These are phyloP conservation scores for Talaromyces sp. DNA, from an alignment of 2,329 filamentous ascomycete species.

Conservation along the genomic window DNA sequence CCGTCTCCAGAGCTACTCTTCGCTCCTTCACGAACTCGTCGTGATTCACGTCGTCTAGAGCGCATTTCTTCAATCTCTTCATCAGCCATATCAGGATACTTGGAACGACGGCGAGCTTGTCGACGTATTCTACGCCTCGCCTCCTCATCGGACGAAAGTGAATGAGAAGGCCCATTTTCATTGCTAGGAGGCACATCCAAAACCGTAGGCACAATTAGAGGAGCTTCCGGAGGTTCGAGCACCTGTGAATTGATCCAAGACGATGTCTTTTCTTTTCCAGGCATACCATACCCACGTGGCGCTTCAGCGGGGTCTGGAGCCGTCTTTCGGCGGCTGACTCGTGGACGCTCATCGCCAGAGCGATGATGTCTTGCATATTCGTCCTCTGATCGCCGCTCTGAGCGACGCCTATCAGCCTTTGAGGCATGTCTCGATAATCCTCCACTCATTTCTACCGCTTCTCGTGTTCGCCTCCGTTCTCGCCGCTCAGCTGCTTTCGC, in stretches of 20 bases:
- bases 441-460: conserved; percentile 27
- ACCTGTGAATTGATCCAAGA: conserved; percentile 47
- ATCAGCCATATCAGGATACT: conserved; percentile 36
- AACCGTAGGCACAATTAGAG: conserved; percentile 43
- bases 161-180: conserved; percentile 27
- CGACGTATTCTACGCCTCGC: conserved; percentile 35
- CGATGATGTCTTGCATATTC: conserved; percentile 23
- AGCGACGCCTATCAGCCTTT: conserved; percentile 30
- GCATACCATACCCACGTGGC: conserved; percentile 27
- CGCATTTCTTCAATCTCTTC: conserved; percentile 37
- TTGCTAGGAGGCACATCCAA: conserved; percentile 36
- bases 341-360: conserved; percentile 28
- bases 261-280: conserved; percentile 45
- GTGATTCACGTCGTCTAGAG: conserved; percentile 27
- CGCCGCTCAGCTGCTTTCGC: conserved; percentile 37
- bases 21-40: conserved; percentile 27
- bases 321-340: conserved; percentile 32
- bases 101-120: conserved; percentile 35
- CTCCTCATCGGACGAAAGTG: conserved; percentile 42
- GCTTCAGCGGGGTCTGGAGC: conserved; percentile 23
- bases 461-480: conserved; percentile 35
- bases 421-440: conserved; percentile 22
- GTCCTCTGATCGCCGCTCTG: conserved; percentile 26
- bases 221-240: conserved; percentile 45
- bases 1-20: conserved; percentile 40